Evolutionary conservation across 305 asterid species (phyloP).

Genomic region (Andrographis paniculata): DNA sequence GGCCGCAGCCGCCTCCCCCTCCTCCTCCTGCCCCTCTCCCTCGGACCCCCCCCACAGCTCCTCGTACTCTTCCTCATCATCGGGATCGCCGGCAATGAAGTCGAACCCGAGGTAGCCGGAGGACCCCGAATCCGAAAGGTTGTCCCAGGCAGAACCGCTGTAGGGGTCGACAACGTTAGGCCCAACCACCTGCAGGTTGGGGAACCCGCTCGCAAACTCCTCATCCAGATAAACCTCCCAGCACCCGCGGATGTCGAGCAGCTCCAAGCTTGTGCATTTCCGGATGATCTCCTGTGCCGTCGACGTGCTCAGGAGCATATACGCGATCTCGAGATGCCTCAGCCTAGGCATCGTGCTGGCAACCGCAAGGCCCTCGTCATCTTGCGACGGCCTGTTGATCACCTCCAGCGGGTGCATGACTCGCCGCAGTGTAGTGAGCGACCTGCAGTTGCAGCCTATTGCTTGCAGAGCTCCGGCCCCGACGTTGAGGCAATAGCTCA

Average conservation of each 20-base stretch:
- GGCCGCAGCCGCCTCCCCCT: too few species aligned
- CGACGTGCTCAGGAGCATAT: not conserved
- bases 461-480: not conserved
- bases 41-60: too few species aligned
- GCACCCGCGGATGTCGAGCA: slow-evolving; percentile 3
- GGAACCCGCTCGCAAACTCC: not conserved
- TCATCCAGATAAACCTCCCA: not conserved
- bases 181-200: not conserved
- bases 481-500: not conserved
- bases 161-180: not conserved
- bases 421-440: not conserved
- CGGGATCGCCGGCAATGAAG: too few species aligned
- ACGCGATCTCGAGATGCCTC: not conserved
- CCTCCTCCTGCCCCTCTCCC: too few species aligned
- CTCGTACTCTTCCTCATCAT: too few species aligned
- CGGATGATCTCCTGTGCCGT: not conserved
- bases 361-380: not conserved
- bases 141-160: too few species aligned
- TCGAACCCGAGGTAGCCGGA: too few species aligned
- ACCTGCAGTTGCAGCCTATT: not conserved
- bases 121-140: too few species aligned
- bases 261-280: not conserved
- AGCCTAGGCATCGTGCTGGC: not conserved
- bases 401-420: not conserved
- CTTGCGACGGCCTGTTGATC: not conserved